Base-by-base conservation (phyloP, 768 basidiomycete genomes). In the Dioszegia crocea region DNA sequence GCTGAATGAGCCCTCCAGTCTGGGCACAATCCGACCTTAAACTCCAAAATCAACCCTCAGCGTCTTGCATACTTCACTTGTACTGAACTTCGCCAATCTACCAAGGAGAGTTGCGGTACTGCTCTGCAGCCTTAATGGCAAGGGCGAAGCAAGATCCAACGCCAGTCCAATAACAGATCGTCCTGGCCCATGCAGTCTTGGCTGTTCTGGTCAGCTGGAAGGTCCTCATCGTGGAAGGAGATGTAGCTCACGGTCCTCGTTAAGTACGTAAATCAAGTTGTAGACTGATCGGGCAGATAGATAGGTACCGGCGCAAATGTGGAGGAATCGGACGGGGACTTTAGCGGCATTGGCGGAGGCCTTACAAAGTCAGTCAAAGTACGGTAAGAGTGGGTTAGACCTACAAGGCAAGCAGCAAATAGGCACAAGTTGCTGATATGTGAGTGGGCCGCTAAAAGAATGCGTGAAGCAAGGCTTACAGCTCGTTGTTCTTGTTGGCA, bases 181-280 rank as follows among this genome's bases (percentile, higher is more conserved):
- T 53, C 9, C 51, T n/a, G 38, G 38, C 36, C 17, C 11, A 53
- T 40, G 51, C 12, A 3, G 19, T 23, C 51, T 40, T 53, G 24
- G 38, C 51, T 36, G 31, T 16, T 38, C 12, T 21, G 6, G 17
- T 40, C 51, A 53, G 19, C n/a, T 21, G 16, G 5, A 24, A 3
- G 12, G 14, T n/a, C 23, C 17, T 3, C 14, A 23, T 23, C 17
- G 19, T 33, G 12, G 17, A 3, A 17, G 26, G 24, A 16, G 17
- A 8, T 12, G 27, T 3, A 16, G 65, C 65, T 63, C 48, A 70
- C 68, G 51, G 49, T 64, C 51, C 12, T 62, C 62, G 44, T 63
- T 62, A 26, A 63, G 45, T 44, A 70, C 59, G 45, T 70, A 70
- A 3, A 59, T 57, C 33, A 70, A 44, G 31, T 56, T 67, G 62